Evolutionary conservation across 2,329 filamentous ascomycete genomes (phyloP), one percentile per base, ranked within the genome.

Genomic region (Cladosporium sp.): DNA sequence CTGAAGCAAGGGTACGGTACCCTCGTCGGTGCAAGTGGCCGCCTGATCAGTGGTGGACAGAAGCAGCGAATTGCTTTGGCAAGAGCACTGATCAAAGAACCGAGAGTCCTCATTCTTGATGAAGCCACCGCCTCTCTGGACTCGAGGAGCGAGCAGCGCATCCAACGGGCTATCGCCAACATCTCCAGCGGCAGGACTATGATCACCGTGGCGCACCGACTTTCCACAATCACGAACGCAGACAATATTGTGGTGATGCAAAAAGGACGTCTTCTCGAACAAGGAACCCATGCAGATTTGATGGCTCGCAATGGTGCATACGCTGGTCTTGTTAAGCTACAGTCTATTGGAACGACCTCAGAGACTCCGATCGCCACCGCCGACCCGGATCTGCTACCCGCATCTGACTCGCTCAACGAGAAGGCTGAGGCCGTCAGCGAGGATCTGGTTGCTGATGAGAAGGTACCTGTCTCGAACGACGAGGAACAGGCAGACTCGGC

Each of bases 221-320:
- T 77, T 17, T 64, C 71, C 22, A 77, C 74, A 0, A 74, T 77
- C 22, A 68, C 67, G 2, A 64, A 68, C 17, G 73, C 74, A 13
- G 75, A 77, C 63, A 67, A 73, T 4, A 77, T 77, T 44, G 73
- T 76, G 47, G 62, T 76, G 55, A 73, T 82, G 40, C 85, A 86
- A 10, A 60, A 74, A 70, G 34, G 79, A 75, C 3, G 70, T 65
- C 28, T 78, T 49, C 74, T 78, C 9, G 79, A 80, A 55, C 72
- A 76, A 62, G 79, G 79, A 6, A 74, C 71, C 28, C 78, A 81
- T 65, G 68, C 73, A 13, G 77, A 81, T 56, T 64, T 82, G 50
- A 70, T 81, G 35, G 61, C 60, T 12, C 45, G 48, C 20, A 53
- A 64, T 34, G 66, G 64, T 6, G 70, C 74, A 0, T 82, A 80